These are phyloP conservation scores for Daedalea quercina DNA, from an alignment of 768 basidiomycete species.

Conservation along the genomic window DNA sequence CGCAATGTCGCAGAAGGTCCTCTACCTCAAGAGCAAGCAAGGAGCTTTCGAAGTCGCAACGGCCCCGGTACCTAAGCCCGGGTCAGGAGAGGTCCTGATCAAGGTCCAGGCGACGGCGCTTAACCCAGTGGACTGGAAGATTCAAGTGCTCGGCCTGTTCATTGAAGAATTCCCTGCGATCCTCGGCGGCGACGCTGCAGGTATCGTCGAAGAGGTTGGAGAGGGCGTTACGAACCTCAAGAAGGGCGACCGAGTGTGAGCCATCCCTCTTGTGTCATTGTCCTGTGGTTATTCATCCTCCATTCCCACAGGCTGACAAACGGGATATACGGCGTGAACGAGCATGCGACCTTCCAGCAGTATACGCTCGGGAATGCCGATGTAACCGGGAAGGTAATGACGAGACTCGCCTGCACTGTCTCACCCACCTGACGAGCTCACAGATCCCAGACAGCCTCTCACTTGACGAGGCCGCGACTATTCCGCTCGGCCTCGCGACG, in stretches of 20 bases:
- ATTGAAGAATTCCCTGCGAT: constrained; percentile 16
- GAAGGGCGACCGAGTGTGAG: constrained; percentile 29
- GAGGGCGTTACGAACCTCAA: constrained; percentile 26
- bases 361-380: constrained; percentile 10
- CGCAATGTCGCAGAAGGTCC: constrained; percentile 9
- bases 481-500: constrained; percentile 7
- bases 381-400: constrained; percentile 9
- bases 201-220: constrained; percentile 23
- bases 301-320: background rate
- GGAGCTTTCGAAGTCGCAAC: constrained; percentile 7
- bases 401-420: too few relatives aligned
- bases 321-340: background rate
- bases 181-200: constrained; percentile 16
- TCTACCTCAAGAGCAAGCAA: constrained; percentile 6
- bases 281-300: background rate
- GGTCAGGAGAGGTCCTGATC: constrained; percentile 34
- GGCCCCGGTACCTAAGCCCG: constrained; percentile 24
- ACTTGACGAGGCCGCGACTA: constrained; percentile 9
- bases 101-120: constrained; percentile 33
- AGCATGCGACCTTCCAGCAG: constrained; percentile 12
- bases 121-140: constrained; percentile 31
- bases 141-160: constrained; percentile 16
- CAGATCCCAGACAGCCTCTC: constrained; percentile 11
- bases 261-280: background rate
- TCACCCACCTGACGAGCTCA: background rate